Evolutionary conservation across 352 stramenopile species (phyloP), one percentile per base, ranked within the genome.

Genomic region (Phytopythium helicoides): DNA sequence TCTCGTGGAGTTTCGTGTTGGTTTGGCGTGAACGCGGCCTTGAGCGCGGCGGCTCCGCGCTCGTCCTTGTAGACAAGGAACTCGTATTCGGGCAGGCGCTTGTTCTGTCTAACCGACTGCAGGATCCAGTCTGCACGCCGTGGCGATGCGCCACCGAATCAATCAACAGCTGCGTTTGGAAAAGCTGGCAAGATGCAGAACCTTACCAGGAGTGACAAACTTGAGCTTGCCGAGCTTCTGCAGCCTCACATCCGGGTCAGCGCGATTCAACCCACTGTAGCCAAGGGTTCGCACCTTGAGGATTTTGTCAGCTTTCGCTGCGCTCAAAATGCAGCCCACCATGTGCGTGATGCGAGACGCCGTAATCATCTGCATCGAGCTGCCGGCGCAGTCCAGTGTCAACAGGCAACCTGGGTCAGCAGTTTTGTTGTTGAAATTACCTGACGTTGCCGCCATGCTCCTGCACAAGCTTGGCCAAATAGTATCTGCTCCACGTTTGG

Each of bases 301-400:
- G 22, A 75, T 49, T 66, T 86, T 84, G 48, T 94, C 71, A 11
- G 76, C 72, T 47, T 94, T 94, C 15, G 77, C 78, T 6, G 75
- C 73, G 50, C 73, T 92, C 36, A 94, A 67, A 38, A 91, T 94
- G 19, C 50, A 74, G 9, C 77, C 79, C n/a, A 94, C 66, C 36
- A 94, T 92, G 64, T 94, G 81, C 26, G 84, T 94, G 28, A 89
- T 60, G n/a, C 78, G 67, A 6, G 76, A 80, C 23, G 70, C 45
- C 16, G 69, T 62, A 34, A 77, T 51, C 34, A 52, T 57, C 12
- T 56, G 50, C 21, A 55, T 44, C 11, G 47, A 47, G 7, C 33
- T 31, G 47, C 9, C 34, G 6, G 10, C 16, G 1, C 7, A 9
- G 25, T 8, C 9, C 18, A 12, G 6, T n/a, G 8, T 12, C 3